Conservation (phyloP, 345 rosid genomes). For the sweet orange (Citrus sinensis) region DNA sequence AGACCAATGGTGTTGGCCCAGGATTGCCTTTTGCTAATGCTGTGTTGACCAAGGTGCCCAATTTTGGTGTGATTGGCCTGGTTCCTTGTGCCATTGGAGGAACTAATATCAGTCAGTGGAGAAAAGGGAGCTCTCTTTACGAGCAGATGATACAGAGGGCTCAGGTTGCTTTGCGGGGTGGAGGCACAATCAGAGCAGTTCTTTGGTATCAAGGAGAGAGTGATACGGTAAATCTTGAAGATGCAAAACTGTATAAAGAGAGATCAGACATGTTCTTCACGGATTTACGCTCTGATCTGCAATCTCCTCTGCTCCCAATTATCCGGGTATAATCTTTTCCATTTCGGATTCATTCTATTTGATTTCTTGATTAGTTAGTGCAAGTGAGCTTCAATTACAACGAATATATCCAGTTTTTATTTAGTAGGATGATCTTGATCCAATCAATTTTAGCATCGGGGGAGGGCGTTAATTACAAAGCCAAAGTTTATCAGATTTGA, state of each 20-base stretch:
- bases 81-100: conserved; percentile 91
- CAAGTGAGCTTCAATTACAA: too few relatives aligned
- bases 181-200: conserved; percentile 51
- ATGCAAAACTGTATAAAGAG: conserved; percentile 47
- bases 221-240: conserved; percentile 42
- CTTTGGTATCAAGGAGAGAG: conserved; percentile 95
- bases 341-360: background rate
- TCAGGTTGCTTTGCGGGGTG: conserved; percentile 29
- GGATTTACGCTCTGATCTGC: conserved; percentile 63
- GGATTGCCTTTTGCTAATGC: conserved; percentile 74
- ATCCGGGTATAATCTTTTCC: conserved; percentile 38
- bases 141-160: conserved; percentile 52
- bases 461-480: background rate
- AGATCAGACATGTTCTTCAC: conserved; percentile 48
- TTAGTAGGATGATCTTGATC: background rate
- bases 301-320: conserved; percentile 63
- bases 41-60: conserved; percentile 22
- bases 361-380: background rate
- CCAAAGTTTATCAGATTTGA: background rate
- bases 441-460: background rate
- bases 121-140: conserved; percentile 53
- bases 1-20: conserved; percentile 74
- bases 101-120: conserved; percentile 68
- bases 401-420: background rate
- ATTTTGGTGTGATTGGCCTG: conserved; percentile 47